phyloP scores from a whole-genome alignment of 116 monocot genomes.

The Cymodocea nodosa region DNA sequence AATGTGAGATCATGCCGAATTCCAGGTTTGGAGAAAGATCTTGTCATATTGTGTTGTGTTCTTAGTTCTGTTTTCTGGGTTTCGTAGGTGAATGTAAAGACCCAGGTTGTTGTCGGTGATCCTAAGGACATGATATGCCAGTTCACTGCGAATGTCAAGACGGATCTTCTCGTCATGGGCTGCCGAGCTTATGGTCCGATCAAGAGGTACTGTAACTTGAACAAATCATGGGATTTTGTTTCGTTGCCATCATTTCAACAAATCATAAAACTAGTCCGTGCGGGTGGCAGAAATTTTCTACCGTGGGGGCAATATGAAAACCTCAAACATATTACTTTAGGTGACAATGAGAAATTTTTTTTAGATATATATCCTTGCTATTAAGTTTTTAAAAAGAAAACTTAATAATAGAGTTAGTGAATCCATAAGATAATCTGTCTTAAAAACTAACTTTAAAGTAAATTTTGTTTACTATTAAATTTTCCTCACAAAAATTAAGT shows the following conservation, averaged over 20 bases:
- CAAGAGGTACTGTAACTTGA: slow-evolving; percentile 39
- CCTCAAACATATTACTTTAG: too few relatives aligned
- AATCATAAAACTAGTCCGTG: too few relatives aligned
- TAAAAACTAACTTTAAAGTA: too few relatives aligned
- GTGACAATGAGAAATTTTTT: too few relatives aligned
- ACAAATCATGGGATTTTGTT: background rate
- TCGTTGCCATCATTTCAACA: background rate
- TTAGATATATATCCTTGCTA: too few relatives aligned
- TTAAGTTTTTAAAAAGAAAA: too few relatives aligned
- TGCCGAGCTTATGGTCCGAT: slow-evolving; percentile 70
- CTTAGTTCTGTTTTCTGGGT: background rate
- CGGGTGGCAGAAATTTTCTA: too few relatives aligned
- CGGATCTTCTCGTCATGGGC: slow-evolving; percentile 91
- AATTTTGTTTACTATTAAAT: too few relatives aligned
- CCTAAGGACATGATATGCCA: slow-evolving; percentile 84
- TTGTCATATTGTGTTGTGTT: background rate
- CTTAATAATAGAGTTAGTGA: too few relatives aligned
- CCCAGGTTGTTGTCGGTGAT: slow-evolving; percentile 69
- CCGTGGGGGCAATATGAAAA: too few relatives aligned
- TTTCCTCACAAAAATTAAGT: too few relatives aligned
- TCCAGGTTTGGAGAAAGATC: background rate
- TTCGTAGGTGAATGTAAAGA: slow-evolving; percentile 50
- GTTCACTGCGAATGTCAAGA: slow-evolving; percentile 19
- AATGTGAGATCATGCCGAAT: slow-evolving; percentile 20
- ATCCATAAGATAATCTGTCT: too few relatives aligned